Evolutionary conservation across 805 yeast genomes (phyloP).

Genomic region (Clavispora carvajalis): DNA sequence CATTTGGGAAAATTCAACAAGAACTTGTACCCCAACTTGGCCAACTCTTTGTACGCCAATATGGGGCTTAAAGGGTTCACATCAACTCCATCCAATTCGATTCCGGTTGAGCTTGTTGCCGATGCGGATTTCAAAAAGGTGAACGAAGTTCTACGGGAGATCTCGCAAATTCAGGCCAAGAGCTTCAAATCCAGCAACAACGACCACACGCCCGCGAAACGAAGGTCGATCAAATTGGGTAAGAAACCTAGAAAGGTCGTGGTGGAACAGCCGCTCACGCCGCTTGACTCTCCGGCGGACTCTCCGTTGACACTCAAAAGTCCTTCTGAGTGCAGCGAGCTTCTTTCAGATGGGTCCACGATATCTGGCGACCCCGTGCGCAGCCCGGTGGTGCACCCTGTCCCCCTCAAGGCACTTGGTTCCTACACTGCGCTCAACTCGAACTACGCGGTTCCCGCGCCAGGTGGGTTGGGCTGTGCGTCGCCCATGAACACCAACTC

Average conservation of each 20-base stretch:
- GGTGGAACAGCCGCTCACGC: not conserved
- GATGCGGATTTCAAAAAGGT: slow-evolving; percentile 25
- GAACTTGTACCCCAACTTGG: slow-evolving; percentile 32
- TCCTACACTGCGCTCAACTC: slow-evolving; percentile 7
- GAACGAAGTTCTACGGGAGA: slow-evolving; percentile 33
- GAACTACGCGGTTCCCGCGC: not conserved
- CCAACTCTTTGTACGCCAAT: slow-evolving; percentile 31
- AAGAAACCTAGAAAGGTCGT: slow-evolving; percentile 3
- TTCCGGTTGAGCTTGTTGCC: slow-evolving; percentile 34
- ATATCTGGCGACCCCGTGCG: slow-evolving; percentile 2
- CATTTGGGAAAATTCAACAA: slow-evolving; percentile 39
- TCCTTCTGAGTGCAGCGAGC: slow-evolving; percentile 2
- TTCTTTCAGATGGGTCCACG: slow-evolving; percentile 8
- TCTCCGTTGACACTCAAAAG: not conserved
- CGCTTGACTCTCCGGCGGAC: not conserved
- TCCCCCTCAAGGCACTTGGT: slow-evolving; percentile 8
- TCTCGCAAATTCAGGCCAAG: slow-evolving; percentile 43
- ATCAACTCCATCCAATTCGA: slow-evolving; percentile 24
- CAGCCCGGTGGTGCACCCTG: slow-evolving; percentile 9
- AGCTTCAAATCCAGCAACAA: slow-evolving; percentile 26
- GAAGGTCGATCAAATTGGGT: slow-evolving; percentile 36
- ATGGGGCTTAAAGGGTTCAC: slow-evolving; percentile 27
- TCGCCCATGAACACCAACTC: slow-evolving; percentile 18
- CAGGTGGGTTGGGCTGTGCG: slow-evolving; percentile 2
- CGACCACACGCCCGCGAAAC: slow-evolving; percentile 33